Evolutionary conservation across 768 basidiomycete genomes (phyloP).

Genomic region (Mycena haematopus): DNA sequence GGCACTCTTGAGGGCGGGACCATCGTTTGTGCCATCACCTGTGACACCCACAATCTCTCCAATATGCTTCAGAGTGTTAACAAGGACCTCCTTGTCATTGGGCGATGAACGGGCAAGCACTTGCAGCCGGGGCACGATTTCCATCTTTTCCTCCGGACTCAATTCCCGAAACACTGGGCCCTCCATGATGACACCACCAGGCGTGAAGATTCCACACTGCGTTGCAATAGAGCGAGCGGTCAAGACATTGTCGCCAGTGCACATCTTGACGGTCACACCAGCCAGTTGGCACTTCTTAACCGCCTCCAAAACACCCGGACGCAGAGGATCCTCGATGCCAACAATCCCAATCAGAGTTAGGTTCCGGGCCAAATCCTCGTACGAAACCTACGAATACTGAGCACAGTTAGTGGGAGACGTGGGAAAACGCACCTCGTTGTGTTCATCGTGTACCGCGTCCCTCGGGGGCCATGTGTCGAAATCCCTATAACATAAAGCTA

Average conservation of each 20-base stretch:
- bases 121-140: constrained; percentile 90
- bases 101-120: constrained; percentile 98
- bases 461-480: constrained; percentile 85
- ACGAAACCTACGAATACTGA: constrained; percentile 59
- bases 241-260: constrained; percentile 96
- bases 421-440: constrained; percentile 56
- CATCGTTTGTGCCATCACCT: constrained; percentile 98
- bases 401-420: constrained; percentile 1
- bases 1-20: constrained; percentile 93
- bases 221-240: constrained; percentile 95
- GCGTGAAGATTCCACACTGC: constrained; percentile 94
- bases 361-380: constrained; percentile 69
- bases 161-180: constrained; percentile 92
- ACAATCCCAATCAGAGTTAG: constrained; percentile 88
- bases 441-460: constrained; percentile 44
- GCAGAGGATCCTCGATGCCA: constrained; percentile 96
- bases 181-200: constrained; percentile 97
- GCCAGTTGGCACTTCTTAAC: constrained; percentile 88
- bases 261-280: constrained; percentile 96
- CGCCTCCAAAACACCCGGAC: constrained; percentile 87
- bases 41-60: constrained; percentile 96
- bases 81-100: constrained; percentile 94
- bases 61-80: constrained; percentile 83
- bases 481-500: constrained; percentile 93
- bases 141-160: constrained; percentile 68